These are phyloP conservation scores for Eimeria praecox DNA, from an alignment of 169 alveolate genomes.

Conservation along the genomic window DNA sequence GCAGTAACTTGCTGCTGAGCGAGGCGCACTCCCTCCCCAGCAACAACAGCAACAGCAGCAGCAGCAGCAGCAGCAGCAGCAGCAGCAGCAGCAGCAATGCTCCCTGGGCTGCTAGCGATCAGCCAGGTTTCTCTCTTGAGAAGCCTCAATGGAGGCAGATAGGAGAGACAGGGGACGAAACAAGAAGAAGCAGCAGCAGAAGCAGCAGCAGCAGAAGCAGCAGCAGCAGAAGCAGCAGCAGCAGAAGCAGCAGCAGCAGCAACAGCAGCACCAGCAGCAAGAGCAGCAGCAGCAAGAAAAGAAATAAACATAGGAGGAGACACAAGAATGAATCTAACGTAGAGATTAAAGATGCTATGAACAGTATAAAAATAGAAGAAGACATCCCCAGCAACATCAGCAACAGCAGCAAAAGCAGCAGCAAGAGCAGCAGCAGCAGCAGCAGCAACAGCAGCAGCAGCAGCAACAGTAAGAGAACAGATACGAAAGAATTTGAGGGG, in stretches of 20 bases:
- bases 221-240: neutral
- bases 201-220: conserved; percentile 35
- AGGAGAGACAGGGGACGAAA: neutral
- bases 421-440: conserved; percentile 4
- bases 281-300: conserved; percentile 40
- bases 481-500: neutral
- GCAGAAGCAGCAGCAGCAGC: neutral
- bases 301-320: neutral
- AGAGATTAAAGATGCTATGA: too few relatives aligned
- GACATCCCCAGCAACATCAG: neutral
- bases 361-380: too few relatives aligned
- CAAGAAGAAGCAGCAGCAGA: neutral
- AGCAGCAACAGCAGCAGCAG: conserved; percentile 38
- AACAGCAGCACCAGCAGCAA: conserved; percentile 1
- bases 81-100: conserved; percentile 28
- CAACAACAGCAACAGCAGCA: conserved; percentile 24
- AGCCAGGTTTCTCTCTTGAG: neutral
- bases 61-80: conserved; percentile 48
- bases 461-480: neutral
- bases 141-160: neutral
- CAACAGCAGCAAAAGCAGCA: neutral
- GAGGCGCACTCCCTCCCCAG: conserved; percentile 3
- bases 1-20: neutral
- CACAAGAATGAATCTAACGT: neutral
- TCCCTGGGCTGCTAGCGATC: neutral